A percentile compares a stretch with the other conserved stretches of the same genome.
Conservation (phyloP, 345 rosid genomes). For the Rhizophora apiculata region DNA sequence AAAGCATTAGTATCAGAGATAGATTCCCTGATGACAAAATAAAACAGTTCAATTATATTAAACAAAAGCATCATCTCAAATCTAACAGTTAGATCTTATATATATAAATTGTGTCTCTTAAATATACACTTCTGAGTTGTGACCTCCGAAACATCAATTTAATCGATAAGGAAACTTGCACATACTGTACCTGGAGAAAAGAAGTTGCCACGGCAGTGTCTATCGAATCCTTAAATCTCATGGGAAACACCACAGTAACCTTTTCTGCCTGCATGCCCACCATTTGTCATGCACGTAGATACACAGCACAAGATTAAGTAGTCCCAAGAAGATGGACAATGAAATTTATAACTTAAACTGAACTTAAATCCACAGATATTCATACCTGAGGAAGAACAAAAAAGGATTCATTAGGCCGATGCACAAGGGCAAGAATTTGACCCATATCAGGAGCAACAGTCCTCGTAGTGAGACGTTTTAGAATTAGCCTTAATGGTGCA, state of each 20-base stretch:
- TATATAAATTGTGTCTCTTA: background rate
- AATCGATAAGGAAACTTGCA: slow-evolving; percentile 7
- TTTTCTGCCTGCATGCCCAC: slow-evolving; percentile 61
- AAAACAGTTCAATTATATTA: background rate
- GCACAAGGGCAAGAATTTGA: slow-evolving; percentile 75
- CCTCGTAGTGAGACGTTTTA: slow-evolving; percentile 73
- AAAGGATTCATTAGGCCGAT: slow-evolving; percentile 90
- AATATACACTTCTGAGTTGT: background rate
- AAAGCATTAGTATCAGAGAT: slow-evolving; percentile 2
- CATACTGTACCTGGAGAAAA: slow-evolving; percentile 66
- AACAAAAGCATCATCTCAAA: no score
- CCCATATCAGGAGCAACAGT: slow-evolving; percentile 54
- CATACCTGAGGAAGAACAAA: slow-evolving; percentile 79
- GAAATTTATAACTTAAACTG: background rate
- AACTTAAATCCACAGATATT: background rate
- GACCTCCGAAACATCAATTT: slow-evolving; percentile 1
- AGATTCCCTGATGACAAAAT: background rate
- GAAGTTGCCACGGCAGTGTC: slow-evolving; percentile 86
- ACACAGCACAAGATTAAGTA: background rate
- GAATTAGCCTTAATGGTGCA: slow-evolving; percentile 72
- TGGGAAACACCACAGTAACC: slow-evolving; percentile 83
- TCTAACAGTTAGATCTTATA: no score
- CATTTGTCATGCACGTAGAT: background rate
- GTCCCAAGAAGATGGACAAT: no score
- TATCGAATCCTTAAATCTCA: slow-evolving; percentile 85